A percentile compares a stretch with the other conserved stretches of the same genome.
phyloP scores from a whole-genome alignment of 805 yeast genomes.

The Spathaspora passalidarum region DNA sequence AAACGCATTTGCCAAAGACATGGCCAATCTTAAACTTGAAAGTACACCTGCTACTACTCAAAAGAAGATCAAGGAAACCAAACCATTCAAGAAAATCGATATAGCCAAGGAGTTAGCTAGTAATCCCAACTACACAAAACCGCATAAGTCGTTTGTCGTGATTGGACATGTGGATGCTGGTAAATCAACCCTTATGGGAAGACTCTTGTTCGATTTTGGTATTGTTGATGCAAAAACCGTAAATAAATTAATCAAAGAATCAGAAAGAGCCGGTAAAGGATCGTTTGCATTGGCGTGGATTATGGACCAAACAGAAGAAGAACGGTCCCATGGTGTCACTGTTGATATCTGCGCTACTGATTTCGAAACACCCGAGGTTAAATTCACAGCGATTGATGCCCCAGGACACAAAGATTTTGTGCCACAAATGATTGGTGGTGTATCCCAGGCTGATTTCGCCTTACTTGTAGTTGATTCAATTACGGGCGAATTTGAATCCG shows the following conservation, averaged over 20 bases:
- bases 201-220: constrained; percentile 64
- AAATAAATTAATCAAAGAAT: constrained; percentile 60
- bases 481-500: constrained; percentile 67
- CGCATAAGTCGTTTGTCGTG: constrained; percentile 68
- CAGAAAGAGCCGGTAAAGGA: constrained; percentile 66
- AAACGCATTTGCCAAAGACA: constrained; percentile 32
- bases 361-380: constrained; percentile 53
- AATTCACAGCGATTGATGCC: constrained; percentile 75
- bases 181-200: constrained; percentile 75
- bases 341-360: constrained; percentile 70
- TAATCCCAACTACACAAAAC: constrained; percentile 39
- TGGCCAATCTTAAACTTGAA: constrained; percentile 25
- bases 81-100: constrained; percentile 45
- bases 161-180: constrained; percentile 89
- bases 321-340: constrained; percentile 73
- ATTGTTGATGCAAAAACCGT: constrained; percentile 64
- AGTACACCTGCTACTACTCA: not conserved
- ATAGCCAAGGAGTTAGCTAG: constrained; percentile 34
- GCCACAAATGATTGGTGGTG: constrained; percentile 84
- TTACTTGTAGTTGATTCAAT: constrained; percentile 67
- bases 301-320: constrained; percentile 77
- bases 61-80: constrained; percentile 20
- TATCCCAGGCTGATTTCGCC: constrained; percentile 74
- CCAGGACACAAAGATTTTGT: constrained; percentile 84
- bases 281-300: constrained; percentile 86